Percentiles rank a stretch among this genome's conserved stretches.
Evolutionary conservation across 208 protist genomes (phyloP).

Genomic region (Naegleria gruberi): DNA sequence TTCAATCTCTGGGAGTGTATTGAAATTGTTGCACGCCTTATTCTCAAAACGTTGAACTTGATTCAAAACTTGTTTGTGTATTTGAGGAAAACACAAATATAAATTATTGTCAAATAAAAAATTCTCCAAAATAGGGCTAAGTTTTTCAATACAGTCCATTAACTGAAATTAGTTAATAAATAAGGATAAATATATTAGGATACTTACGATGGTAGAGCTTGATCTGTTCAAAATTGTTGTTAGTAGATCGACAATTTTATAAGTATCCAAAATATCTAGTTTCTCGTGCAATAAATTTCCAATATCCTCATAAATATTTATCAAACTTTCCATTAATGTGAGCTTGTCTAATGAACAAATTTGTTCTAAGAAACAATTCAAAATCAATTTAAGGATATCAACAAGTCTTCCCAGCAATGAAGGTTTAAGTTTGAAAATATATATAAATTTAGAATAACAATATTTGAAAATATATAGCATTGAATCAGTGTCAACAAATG

Average conservation of each 20-base stretch:
- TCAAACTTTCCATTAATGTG: not conserved
- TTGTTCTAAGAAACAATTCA: not conserved
- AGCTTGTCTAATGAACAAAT: not conserved
- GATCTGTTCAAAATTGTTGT: not conserved
- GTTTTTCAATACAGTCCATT: no score
- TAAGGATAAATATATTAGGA: no score
- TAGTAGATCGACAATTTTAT: not conserved
- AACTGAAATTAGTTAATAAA: no score
- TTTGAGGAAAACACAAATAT: no score
- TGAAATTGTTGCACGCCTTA: no score
- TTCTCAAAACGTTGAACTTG: no score
- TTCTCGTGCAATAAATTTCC: not conserved
- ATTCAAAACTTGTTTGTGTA: no score
- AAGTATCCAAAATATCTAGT: not conserved
- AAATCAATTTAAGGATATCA: not conserved
- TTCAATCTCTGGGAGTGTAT: no score
- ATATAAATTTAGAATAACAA: not conserved
- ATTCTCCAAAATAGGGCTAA: no score
- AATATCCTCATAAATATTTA: not conserved
- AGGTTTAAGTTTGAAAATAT: not conserved
- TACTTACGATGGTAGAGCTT: not conserved
- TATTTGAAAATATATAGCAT: not conserved
- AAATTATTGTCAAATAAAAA: no score
- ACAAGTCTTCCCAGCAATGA: not conserved
- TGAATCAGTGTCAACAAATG: not conserved